Conservation (phyloP, 2,329 filamentous ascomycete genomes). For the Aspergillus sojae region DNA sequence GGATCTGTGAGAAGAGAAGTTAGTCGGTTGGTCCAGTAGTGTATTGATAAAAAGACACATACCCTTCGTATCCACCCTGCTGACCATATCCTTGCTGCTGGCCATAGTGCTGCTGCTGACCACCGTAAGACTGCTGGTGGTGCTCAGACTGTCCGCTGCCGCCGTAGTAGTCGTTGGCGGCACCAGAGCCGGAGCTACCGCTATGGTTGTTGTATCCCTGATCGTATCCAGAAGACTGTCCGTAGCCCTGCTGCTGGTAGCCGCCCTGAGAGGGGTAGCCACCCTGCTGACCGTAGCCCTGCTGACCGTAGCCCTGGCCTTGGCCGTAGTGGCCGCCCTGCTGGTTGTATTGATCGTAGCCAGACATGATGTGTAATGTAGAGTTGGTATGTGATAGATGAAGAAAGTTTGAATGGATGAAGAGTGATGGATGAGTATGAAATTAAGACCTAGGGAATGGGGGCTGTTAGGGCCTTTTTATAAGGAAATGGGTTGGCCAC, state of each 20-base stretch:
- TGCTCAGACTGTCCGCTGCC: conserved; percentile 24
- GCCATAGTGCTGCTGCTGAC: conserved; percentile 17
- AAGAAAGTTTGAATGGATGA: conserved; percentile 2
- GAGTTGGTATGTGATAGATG: not conserved
- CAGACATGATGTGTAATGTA: conserved; percentile 26
- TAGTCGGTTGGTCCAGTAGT: not conserved
- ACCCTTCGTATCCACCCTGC: conserved; percentile 26
- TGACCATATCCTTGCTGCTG: conserved; percentile 26
- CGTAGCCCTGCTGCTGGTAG: conserved; percentile 28
- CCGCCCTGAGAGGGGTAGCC: not conserved
- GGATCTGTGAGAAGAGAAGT: conserved; percentile 20
- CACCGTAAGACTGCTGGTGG: conserved; percentile 19
- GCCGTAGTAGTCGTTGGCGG: conserved; percentile 23
- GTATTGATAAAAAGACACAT: conserved; percentile 12
- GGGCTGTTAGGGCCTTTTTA: conserved; percentile 16
- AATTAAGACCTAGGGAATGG: conserved; percentile 4
- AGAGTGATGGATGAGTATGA: conserved; percentile 10
- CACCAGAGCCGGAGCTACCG: conserved; percentile 19
- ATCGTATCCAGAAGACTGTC: conserved; percentile 23
- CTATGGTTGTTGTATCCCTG: conserved; percentile 31
- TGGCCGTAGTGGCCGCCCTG: conserved; percentile 30
- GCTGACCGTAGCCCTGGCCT: conserved; percentile 28
- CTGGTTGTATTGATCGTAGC: conserved; percentile 33
- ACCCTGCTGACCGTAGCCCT: conserved; percentile 24
- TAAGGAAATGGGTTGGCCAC: conserved; percentile 19